Base-by-base conservation (phyloP, 2,329 filamentous ascomycete genomes). In the Cladosporium colombiae region DNA sequence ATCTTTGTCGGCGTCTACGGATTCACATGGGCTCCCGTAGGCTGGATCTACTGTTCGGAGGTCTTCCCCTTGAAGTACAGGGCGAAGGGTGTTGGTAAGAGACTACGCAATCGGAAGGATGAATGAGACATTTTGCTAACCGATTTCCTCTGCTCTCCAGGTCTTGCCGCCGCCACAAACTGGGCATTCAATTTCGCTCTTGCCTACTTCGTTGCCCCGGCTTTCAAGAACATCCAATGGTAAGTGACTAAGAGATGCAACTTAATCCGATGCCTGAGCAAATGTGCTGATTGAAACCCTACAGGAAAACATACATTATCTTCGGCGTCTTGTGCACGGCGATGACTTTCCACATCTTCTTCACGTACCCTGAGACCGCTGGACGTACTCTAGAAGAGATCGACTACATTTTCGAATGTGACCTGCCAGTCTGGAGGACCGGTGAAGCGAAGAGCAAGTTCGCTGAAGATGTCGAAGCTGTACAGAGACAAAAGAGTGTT, bases 381-480 rank as follows among this genome's bases (percentile, higher is more conserved):
- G 88, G 91, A 74, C 84, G 90, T 0, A 92, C 89, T 0, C 80
- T 92, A 0, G 90, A 92, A 72, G 89, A 92, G 72, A 92, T 92
- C 81, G 87, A 93, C 67, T 77, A 92, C 0, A 77, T 92, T 0
- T 92, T 93, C 70, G 88, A 89, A 0, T 84, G 87, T 0, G 81
- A 88, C 21, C 70, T 74, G 44, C 69, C 74, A 62, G 66, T 66
- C 62, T 69, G 73, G 74, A 62, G 74, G 71, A 62, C 75, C 67
- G 63, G 62, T 16, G 67, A 71, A 46, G 71, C 71, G 18, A 63
- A 73, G 52, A 65, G 89, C 16, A 91, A 88, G 78, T 90, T 89
- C 0, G 84, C 93, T 0, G 91, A 93, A 74, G 90, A 93, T 74
- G 88, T 92, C 76, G 89, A 91, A 69, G 86, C 86, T n/a, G 88